Evolutionary conservation across 2,329 filamentous ascomycete species (phyloP).

Genomic region (Aspergillus glaucus): DNA sequence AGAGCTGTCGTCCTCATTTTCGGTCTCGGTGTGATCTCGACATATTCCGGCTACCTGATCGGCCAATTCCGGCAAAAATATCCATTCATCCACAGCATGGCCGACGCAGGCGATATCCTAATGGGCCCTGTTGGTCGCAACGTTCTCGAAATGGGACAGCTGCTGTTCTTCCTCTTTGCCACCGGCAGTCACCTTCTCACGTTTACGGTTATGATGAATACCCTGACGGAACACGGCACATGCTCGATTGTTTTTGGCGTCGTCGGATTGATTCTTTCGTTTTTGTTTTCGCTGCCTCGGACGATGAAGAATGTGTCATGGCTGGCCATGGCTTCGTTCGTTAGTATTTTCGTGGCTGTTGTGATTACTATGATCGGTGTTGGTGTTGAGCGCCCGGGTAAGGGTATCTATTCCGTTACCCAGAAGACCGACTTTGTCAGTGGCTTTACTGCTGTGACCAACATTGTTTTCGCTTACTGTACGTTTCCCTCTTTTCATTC

Average conservation of each 20-base stretch:
- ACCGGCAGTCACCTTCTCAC: conserved; percentile 63
- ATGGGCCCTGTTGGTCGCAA: conserved; percentile 55
- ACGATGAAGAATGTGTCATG: conserved; percentile 56
- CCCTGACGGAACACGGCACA: conserved; percentile 51
- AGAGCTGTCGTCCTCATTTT: conserved; percentile 48
- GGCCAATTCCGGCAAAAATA: conserved; percentile 51
- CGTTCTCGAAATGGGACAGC: conserved; percentile 54
- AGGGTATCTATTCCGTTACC: conserved; percentile 25
- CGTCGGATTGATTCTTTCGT: conserved; percentile 51
- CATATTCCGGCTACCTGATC: conserved; percentile 53
- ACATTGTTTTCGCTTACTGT: conserved; percentile 65
- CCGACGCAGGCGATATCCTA: conserved; percentile 59
- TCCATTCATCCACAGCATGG: conserved; percentile 57
- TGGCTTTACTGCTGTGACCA: conserved; percentile 54
- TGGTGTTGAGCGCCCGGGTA: conserved; percentile 43
- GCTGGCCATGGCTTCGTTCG: conserved; percentile 56
- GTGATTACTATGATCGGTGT: conserved; percentile 60
- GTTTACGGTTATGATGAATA: conserved; percentile 60
- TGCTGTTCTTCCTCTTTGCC: conserved; percentile 59
- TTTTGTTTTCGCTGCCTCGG: conserved; percentile 51
- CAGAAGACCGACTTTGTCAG: conserved; percentile 41
- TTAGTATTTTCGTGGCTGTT: conserved; percentile 57
- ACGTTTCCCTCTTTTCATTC: conserved; percentile 25
- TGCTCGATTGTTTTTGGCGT: conserved; percentile 58
- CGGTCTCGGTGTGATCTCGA: conserved; percentile 46